Conservation (phyloP, 2,329 filamentous ascomycete genomes). For the Colletotrichum limetticola region DNA sequence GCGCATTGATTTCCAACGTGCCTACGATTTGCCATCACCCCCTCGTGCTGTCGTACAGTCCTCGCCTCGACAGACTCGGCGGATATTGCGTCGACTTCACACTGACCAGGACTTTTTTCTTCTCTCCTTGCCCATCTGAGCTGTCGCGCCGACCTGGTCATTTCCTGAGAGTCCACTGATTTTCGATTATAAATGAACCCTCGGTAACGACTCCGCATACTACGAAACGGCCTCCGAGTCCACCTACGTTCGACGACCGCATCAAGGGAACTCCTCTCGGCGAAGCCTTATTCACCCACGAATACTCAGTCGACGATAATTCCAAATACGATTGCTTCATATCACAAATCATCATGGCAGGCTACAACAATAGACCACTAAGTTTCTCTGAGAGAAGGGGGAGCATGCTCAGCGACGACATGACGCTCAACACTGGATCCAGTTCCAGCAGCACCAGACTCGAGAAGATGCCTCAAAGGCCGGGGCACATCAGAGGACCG, state of each 20-base stretch:
- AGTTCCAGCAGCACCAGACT: slow-evolving; percentile 56
- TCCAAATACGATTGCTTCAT: not conserved
- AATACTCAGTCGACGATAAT: not conserved
- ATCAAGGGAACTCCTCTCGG: not conserved
- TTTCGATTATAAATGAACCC: slow-evolving; percentile 13
- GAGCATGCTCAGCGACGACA: slow-evolving; percentile 66
- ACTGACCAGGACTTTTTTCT: too few species aligned
- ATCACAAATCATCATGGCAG: slow-evolving; percentile 48
- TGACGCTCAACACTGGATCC: slow-evolving; percentile 63
- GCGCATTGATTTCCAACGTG: not conserved
- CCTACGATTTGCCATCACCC: not conserved
- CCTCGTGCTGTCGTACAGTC: not conserved
- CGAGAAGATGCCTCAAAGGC: slow-evolving; percentile 64
- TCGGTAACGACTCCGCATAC: slow-evolving; percentile 9
- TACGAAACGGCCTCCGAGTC: not conserved
- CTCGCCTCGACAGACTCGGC: not conserved
- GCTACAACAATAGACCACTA: slow-evolving; percentile 58
- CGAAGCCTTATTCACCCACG: not conserved
- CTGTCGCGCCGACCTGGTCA: not conserved
- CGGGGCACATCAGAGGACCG: slow-evolving; percentile 62
- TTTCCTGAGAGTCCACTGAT: not conserved
- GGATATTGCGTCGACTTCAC: not conserved
- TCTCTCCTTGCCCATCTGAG: not conserved
- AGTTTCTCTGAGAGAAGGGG: slow-evolving; percentile 72
- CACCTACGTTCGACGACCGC: not conserved